phyloP scores from a whole-genome alignment of 768 basidiomycete genomes.

The Termitomyces sp. region DNA sequence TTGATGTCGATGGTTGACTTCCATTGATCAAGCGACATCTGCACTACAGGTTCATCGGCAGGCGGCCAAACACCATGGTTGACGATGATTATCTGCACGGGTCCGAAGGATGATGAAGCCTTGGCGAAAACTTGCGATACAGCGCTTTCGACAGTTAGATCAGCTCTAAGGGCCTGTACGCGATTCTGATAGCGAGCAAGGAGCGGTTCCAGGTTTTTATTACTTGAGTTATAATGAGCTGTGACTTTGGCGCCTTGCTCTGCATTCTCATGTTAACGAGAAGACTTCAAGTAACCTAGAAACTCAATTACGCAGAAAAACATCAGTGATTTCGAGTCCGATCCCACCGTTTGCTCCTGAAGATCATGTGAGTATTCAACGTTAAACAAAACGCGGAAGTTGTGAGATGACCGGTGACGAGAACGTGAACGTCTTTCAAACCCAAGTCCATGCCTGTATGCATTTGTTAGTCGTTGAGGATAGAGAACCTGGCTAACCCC shows the following conservation, averaged over 20 bases:
- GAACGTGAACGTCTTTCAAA: constrained; percentile 55
- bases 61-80: constrained; percentile 54
- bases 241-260: constrained; percentile 69
- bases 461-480: background rate
- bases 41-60: constrained; percentile 41
- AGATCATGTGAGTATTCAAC: background rate
- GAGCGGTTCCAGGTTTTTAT: constrained; percentile 34
- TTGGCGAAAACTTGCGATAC: constrained; percentile 45
- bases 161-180: constrained; percentile 41
- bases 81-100: constrained; percentile 52
- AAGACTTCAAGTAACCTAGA: background rate
- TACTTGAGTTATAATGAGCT: constrained; percentile 62
- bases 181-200: constrained; percentile 27
- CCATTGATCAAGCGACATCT: constrained; percentile 62
- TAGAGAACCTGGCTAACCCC: background rate
- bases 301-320: constrained; percentile 45
- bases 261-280: constrained; percentile 18
- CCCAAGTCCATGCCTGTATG: constrained; percentile 44
- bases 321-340: constrained; percentile 52
- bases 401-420: constrained; percentile 51
- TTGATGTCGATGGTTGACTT: constrained; percentile 54
- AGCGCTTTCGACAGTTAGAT: constrained; percentile 52
- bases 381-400: background rate
- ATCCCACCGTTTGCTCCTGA: constrained; percentile 74
- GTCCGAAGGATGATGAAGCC: constrained; percentile 32